Evolutionary conservation across 2,329 filamentous ascomycete species (phyloP), one percentile per base, ranked within the genome.

Genomic region (Biscogniauxia sp.): DNA sequence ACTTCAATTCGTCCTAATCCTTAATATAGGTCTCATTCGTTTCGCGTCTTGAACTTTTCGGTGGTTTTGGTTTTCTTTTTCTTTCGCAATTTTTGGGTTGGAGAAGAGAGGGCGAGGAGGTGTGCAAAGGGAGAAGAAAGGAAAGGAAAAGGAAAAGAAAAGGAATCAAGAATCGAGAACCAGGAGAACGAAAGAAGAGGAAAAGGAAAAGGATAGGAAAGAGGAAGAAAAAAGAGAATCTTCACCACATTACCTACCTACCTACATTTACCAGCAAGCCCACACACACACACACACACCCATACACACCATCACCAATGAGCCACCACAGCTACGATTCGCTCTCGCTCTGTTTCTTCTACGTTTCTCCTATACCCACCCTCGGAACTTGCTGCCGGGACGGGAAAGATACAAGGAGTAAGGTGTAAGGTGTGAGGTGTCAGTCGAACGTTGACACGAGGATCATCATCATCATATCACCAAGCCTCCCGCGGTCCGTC

Each of bases 1-100:
- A 45, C 20, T 55, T 55, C 25, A 45, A 25, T 49, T 55, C 23
- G 20, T 28, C n/a, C 17, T 56, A 56, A 56, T 56, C 1, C 41
- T 9, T 56, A 50, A 50, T 56, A 51, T 9, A 6, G 26, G 28
- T n/a, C 15, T 19, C 13, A 54, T 45, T 45, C 26, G 28, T 20
- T 55, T 20, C 51, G 15, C 15, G 53, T 32, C 5, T 25, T 20
- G 2, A 19, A 20, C n/a, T 19, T 17, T 52, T 52, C 19, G 23
- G 51, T 52, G 51, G 8, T 19, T 20, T 26, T 5, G 13, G 51
- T 2, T 19, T 20, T 26, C 2, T 8, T 51, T 20, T 20, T 26
- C 15, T 20, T 23, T 23, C 51, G 13, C 51, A 17, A 20, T 20
- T 20, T 32, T 49, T 49, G 5, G 53, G 17, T 25, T 41, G 23